Evolutionary conservation across 768 basidiomycete genomes (phyloP), one percentile per base, ranked within the genome.

Genomic region (Trametes gibbosa): DNA sequence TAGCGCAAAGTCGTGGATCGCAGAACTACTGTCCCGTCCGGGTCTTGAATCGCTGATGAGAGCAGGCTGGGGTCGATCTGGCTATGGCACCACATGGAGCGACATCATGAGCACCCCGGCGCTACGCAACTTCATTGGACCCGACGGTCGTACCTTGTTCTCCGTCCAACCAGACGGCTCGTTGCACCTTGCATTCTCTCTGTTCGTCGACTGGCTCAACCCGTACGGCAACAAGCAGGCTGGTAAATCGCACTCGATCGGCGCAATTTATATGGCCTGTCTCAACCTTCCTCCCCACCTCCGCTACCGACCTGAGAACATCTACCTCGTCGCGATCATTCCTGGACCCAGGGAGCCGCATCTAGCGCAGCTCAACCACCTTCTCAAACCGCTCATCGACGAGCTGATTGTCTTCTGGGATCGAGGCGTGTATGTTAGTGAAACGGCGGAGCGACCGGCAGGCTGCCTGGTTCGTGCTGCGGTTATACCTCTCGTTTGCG

Each of bases 281-380:
- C 59, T 67, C 41, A 70, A 71, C 43, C 64, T 72, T 2, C 71
- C 70, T 5, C 63, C 62, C 2, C 29, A 61, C 9, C 50, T 66
- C 4, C 63, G 68, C 4, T 66, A 52, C 29, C 50, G 61, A 41
- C 24, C 63, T 54, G 65, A 66, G 40, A 79, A 80, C 55, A 71
- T 80, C 65, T 79, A 70, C 56, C 66, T 80, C 0, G 76, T 70
- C 1, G 76, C 72, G 0, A 62, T 81, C 53, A 75, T 79, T 24
- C 76, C 77, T 3, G 76, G 79, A 0, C 79, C 78, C 0, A 61
- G 68, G 0, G 70, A 75, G 43, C 77, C 79, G 1, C 65, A 63
- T 1, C 51, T 71, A 0, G 43, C 69, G 0, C 60, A 73, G 34
- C 64, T 78, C 8, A 78, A 80, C 39, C 74, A 77, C 45, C 64